Conservation (phyloP, 1,139 yeast genomes). For the Kodamaea arcana region DNA sequence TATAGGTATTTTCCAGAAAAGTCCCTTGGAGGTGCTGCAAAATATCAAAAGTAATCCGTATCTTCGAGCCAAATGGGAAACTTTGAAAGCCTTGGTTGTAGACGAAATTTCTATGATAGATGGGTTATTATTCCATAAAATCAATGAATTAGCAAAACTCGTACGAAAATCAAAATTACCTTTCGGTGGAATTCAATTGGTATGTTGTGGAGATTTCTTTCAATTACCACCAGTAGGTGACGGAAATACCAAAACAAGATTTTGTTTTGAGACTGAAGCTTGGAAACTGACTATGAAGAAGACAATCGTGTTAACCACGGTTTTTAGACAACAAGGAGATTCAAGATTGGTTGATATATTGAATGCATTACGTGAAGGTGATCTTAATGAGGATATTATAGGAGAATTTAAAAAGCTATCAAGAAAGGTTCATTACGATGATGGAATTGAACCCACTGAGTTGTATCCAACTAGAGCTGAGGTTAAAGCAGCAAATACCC, state of each 20-base stretch:
- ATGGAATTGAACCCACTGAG: slow-evolving; percentile 80
- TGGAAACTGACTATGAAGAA: slow-evolving; percentile 55
- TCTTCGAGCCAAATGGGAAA: slow-evolving; percentile 53
- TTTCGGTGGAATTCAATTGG: slow-evolving; percentile 86
- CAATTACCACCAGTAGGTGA: slow-evolving; percentile 82
- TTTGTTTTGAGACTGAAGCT: slow-evolving; percentile 55
- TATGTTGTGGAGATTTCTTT: slow-evolving; percentile 86
- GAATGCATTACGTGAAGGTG: slow-evolving; percentile 69
- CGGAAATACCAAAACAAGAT: slow-evolving; percentile 30
- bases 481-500: slow-evolving; percentile 64
- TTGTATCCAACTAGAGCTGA: slow-evolving; percentile 71
- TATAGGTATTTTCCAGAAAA: slow-evolving; percentile 64
- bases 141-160: slow-evolving; percentile 59
- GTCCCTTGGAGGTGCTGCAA: slow-evolving; percentile 39
- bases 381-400: slow-evolving; percentile 43
- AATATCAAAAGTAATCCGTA: slow-evolving; percentile 45
- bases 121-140: slow-evolving; percentile 66
- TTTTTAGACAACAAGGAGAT: slow-evolving; percentile 74
- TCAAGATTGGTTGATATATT: slow-evolving; percentile 64
- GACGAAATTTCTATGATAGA: slow-evolving; percentile 93
- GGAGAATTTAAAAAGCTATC: slow-evolving; percentile 44
- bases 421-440: slow-evolving; percentile 55
- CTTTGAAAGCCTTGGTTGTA: slow-evolving; percentile 60
- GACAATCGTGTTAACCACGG: slow-evolving; percentile 57
- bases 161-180: slow-evolving; percentile 52